Percentiles rank a stretch among this genome's conserved stretches.
phyloP scores from a whole-genome alignment of 176 grass and related monocot genomes.

The Lolium multiflorum region DNA sequence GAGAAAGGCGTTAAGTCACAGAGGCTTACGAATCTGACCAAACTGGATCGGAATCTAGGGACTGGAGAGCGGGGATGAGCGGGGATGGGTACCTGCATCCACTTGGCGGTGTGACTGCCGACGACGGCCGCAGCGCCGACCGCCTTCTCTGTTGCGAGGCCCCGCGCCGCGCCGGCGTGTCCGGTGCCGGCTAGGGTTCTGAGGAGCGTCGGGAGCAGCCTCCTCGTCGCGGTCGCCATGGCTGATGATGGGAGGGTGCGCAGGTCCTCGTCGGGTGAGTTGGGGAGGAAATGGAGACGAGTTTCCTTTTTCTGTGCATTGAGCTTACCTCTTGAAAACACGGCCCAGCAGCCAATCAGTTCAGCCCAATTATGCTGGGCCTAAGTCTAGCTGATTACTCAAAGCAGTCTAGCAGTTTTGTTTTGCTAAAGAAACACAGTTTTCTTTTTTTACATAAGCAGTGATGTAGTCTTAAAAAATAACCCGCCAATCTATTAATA shows the following conservation, averaged over 20 bases:
- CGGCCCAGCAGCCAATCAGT: background rate
- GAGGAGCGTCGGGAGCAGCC: constrained; percentile 60
- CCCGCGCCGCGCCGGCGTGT: constrained; percentile 32
- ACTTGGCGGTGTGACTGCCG: constrained; percentile 86
- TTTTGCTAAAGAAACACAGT: too few species aligned
- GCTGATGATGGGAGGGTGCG: background rate
- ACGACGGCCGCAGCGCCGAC: constrained; percentile 57
- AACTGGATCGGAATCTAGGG: constrained; percentile 37
- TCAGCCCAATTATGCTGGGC: background rate
- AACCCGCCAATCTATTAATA: too few species aligned
- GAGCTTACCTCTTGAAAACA: background rate
- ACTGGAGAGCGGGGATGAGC: background rate
- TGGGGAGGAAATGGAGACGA: background rate
- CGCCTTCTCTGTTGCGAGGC: constrained; percentile 59
- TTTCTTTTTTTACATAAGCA: too few species aligned
- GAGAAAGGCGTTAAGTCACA: background rate
- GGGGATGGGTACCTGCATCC: constrained; percentile 82
- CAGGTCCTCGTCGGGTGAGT: constrained; percentile 6
- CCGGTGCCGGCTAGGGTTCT: constrained; percentile 50
- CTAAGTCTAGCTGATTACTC: background rate
- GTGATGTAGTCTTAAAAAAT: too few species aligned
- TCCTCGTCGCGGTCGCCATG: constrained; percentile 63
- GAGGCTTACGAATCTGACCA: background rate
- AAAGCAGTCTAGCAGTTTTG: too few species aligned
- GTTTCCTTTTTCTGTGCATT: background rate